Conservation (phyloP, 2,329 filamentous ascomycete species). For the Ophiostoma tasmaniense region DNA sequence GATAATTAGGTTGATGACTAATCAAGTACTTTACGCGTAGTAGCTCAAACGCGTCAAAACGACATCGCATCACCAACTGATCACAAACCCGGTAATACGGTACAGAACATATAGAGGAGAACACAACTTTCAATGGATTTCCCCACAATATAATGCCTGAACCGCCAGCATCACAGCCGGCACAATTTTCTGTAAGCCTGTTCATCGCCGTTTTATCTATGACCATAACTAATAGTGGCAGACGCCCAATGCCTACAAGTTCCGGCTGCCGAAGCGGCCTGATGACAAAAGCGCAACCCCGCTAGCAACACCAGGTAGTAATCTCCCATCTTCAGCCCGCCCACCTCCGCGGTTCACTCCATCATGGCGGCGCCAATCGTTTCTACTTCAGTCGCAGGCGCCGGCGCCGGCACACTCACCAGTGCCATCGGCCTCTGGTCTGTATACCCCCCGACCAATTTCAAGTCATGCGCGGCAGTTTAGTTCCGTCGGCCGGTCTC, state of each 20-base stretch:
- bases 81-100: not conserved
- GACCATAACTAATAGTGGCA: not conserved
- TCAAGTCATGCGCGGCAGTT: constrained; percentile 2
- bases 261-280: not conserved
- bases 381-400: not conserved
- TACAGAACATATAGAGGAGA: too few species aligned
- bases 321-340: constrained; percentile 4
- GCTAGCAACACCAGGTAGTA: not conserved
- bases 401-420: not conserved
- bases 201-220: too few species aligned
- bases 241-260: constrained; percentile 8
- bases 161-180: constrained; percentile 9
- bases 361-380: constrained; percentile 7
- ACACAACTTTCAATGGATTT: not conserved
- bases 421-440: not conserved
- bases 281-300: not conserved
- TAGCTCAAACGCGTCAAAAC: not conserved
- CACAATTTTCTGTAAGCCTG: constrained; percentile 6
- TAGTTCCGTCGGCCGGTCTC: not conserved
- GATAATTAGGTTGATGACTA: not conserved
- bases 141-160: not conserved
- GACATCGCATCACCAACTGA: not conserved
- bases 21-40: not conserved
- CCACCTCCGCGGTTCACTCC: constrained; percentile 15
- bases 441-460: not conserved